A percentile compares a stretch with the other conserved stretches of the same genome.
Conservation (phyloP, 805 yeast species). For the Kluyveromyces siamensis region DNA sequence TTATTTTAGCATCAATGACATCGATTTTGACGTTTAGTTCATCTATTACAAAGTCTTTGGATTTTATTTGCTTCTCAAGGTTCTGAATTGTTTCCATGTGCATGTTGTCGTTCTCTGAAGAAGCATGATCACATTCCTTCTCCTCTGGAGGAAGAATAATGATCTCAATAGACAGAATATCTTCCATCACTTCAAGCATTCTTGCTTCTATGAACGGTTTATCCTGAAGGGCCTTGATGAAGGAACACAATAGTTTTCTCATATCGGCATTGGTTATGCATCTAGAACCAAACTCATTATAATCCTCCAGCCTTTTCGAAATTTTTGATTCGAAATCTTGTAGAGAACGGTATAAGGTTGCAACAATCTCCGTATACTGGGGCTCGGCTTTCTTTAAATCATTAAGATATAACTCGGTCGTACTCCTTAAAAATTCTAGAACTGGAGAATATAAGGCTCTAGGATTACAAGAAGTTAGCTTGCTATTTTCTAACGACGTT, state of each 20-base stretch:
- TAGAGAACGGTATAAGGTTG: not conserved
- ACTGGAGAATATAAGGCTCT: not conserved
- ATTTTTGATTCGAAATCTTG: not conserved
- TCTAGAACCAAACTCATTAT: not conserved
- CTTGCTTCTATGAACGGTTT: not conserved
- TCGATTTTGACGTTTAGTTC: conserved; percentile 39
- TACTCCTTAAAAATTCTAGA: conserved; percentile 3
- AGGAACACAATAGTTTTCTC: not conserved
- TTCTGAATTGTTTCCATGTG: not conserved
- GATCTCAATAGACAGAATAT: not conserved
- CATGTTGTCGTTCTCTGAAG: conserved; percentile 5
- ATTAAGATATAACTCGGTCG: not conserved
- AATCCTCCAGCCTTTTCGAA: not conserved
- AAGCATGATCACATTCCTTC: not conserved
- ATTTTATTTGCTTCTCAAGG: conserved; percentile 1
- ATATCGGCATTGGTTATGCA: not conserved
- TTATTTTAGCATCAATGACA: conserved; percentile 37
- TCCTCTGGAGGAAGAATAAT: not conserved
- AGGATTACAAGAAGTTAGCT: not conserved
- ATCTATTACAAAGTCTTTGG: conserved; percentile 23
- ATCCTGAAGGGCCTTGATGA: not conserved
- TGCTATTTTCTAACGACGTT: not conserved
- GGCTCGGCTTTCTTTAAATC: not conserved
- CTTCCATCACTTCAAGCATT: not conserved
- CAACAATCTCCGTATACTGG: not conserved